Conservation (phyloP, 2,329 filamentous ascomycete genomes). For the Aspergillus fijiensis region DNA sequence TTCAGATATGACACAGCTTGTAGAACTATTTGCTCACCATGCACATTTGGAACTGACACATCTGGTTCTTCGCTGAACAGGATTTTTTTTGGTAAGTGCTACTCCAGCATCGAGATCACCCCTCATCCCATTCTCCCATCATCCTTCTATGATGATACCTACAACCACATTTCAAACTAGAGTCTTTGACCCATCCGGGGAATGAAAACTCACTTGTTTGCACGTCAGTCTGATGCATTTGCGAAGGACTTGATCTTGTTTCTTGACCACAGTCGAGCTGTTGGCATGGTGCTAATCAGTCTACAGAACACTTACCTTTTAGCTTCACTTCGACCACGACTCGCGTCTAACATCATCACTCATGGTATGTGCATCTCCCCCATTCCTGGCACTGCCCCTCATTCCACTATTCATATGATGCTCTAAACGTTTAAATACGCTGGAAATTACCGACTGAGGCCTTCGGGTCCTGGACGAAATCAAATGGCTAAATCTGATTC, state of each 20-base stretch:
- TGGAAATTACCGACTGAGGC: constrained; percentile 97
- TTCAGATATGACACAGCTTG: constrained; percentile 9
- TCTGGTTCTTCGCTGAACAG: constrained; percentile 2
- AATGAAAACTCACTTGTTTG: constrained; percentile 76
- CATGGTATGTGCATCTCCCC: constrained; percentile 26
- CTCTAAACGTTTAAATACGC: constrained; percentile 61
- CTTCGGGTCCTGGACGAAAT: constrained; percentile 69
- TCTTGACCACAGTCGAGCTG: background rate
- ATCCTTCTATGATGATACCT: constrained; percentile 69
- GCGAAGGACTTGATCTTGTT: constrained; percentile 13
- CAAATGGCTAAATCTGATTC: constrained; percentile 83
- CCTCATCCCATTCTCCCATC: constrained; percentile 25
- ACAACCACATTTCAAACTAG: constrained; percentile 78
- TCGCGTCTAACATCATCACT: background rate
- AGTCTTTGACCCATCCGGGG: constrained; percentile 83
- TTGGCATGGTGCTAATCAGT: constrained; percentile 11
- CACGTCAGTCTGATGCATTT: constrained; percentile 83
- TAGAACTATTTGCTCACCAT: constrained; percentile 8
- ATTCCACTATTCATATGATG: constrained; percentile 53
- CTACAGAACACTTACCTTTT: background rate
- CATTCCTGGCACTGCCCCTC: constrained; percentile 33
- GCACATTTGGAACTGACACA: constrained; percentile 8
- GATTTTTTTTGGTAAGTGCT: constrained; percentile 30
- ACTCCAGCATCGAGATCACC: constrained; percentile 1
- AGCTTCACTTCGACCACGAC: background rate